phyloP scores from a whole-genome alignment of 331 rosid species.

The Quercus tomentella region DNA sequence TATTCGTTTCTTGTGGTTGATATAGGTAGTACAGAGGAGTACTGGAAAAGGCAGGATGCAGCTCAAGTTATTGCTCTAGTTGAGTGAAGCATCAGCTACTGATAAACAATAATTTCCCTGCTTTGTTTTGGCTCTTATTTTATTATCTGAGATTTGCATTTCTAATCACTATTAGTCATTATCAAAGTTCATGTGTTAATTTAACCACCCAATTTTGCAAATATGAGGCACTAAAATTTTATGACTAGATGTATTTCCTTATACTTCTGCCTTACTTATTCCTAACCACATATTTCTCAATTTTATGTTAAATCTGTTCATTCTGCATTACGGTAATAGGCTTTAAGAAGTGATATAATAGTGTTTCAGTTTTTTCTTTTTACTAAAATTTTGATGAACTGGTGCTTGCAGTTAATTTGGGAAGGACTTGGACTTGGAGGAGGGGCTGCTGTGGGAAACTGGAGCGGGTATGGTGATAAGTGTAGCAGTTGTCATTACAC shows the following conservation, averaged over 20 bases:
- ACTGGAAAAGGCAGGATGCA: constrained; percentile 96
- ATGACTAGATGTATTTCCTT: background rate
- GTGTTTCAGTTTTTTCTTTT: background rate
- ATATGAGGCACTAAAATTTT: background rate
- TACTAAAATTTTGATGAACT: constrained; percentile 12
- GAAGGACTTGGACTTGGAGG: constrained; percentile 98
- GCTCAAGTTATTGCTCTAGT: constrained; percentile 85
- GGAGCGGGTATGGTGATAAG: constrained; percentile 58
- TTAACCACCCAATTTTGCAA: background rate
- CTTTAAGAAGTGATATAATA: background rate
- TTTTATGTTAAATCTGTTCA: background rate
- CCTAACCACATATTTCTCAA: background rate
- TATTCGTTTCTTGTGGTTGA: constrained; percentile 16
- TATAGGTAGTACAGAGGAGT: constrained; percentile 94
- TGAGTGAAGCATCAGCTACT: constrained; percentile 22
- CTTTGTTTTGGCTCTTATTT: background rate
- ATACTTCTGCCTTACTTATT: background rate
- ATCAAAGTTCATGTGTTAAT: background rate
- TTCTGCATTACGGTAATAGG: background rate
- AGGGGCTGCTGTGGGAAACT: constrained; percentile 74
- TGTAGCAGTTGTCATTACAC: background rate
- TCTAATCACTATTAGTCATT: background rate
- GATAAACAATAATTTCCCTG: background rate
- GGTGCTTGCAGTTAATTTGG: constrained; percentile 67
- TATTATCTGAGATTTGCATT: background rate